Base-by-base conservation (phyloP, 371 early-diverging fungal species). In the Rhizopus microsporus region DNA sequence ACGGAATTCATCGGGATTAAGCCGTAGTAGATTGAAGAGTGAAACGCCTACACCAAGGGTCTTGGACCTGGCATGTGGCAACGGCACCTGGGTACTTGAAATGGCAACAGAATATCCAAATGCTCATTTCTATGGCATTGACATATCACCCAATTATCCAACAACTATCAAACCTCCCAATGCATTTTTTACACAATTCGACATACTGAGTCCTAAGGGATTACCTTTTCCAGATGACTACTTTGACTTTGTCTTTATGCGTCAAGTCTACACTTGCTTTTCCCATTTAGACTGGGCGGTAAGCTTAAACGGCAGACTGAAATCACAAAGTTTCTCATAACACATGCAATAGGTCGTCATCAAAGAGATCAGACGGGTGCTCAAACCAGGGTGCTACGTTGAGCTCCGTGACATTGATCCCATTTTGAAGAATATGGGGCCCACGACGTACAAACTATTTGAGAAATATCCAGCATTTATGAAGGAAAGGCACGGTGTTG, bases 361-460 rank as follows among this genome's bases (percentile, higher is more conserved):
- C 7, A 55, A 46, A 31, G 65, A 65, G 31, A 69, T 71, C 10
- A 33, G 58, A 38, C 63, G 84, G 9, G 69, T 81, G 0, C 50
- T 84, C 8, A 84, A 84, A 46, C 85, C 85, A 17, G 82, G 82
- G 30, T 81, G 81, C 3, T 79, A 69, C 57, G 59, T 84, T 23
- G 82, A 84, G 57, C 56, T 82, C 15, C 71, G 81, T 23, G 85
- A 84, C 45, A 67, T 76, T 16, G 78, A 84, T 37, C 79, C 79
- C 3, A 60, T 69, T 29, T 67, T 81, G 10, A 71, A 72, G 43
- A 75, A 78, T 59, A 65, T 77, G n/a, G 85, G 85, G 12, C 81
- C 82, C 1, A 54, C 60, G 17, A 74, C 75, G 30, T 63, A 63
- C 6, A 57, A 58, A 13, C 56, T 63, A 13, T 65, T 65, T 33